Conservation (phyloP, 1,284 basidiomycete genomes). For the Fistulinella cinereoalba region DNA sequence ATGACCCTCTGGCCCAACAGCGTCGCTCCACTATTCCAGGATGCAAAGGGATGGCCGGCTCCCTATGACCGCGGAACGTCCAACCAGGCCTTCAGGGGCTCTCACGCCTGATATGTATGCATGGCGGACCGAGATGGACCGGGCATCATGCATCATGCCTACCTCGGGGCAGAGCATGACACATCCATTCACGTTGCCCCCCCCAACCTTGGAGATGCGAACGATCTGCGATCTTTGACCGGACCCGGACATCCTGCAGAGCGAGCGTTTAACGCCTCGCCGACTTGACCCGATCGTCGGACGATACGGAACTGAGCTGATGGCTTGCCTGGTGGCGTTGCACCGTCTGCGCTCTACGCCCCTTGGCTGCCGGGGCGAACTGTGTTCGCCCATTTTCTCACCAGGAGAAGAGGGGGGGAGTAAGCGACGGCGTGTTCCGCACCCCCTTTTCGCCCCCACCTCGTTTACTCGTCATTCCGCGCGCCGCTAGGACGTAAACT, state of each 20-base stretch:
- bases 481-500: background rate
- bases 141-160: background rate
- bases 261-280: background rate
- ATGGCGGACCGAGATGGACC: background rate
- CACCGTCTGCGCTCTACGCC: background rate
- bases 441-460: slow-evolving; percentile 2
- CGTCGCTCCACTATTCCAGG: background rate
- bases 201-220: background rate
- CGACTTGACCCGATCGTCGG: background rate
- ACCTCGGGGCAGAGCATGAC: background rate
- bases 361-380: slow-evolving; percentile 1
- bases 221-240: background rate
- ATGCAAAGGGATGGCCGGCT: background rate
- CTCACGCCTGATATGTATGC: background rate
- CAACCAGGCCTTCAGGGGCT: background rate
- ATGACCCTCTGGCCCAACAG: background rate
- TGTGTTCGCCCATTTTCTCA: background rate
- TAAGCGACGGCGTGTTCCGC: slow-evolving; percentile 1
- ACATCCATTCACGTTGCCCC: background rate
- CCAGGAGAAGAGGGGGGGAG: no score
- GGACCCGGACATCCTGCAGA: background rate
- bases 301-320: background rate
- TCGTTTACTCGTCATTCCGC: slow-evolving; percentile 7
- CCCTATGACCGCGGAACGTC: background rate
- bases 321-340: background rate